Conservation (phyloP, 768 basidiomycete species). For the Macrolepiota fuliginosa region DNA sequence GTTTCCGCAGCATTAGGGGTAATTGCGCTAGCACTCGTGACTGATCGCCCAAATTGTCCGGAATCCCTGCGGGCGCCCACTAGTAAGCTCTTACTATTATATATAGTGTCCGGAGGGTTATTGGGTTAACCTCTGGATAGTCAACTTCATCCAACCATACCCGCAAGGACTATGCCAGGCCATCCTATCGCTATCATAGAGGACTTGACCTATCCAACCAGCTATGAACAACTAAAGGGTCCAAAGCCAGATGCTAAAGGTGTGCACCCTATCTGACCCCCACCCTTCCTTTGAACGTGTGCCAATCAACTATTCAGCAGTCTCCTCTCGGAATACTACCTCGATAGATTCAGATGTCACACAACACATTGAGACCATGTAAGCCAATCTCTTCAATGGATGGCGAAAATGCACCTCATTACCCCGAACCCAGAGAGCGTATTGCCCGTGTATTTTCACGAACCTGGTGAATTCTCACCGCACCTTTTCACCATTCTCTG, state of each 20-base stretch:
- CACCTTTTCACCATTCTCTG: no score
- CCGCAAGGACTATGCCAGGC: background rate
- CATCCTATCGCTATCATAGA: background rate
- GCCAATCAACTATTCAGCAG: background rate
- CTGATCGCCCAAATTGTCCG: background rate
- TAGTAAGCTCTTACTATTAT: background rate
- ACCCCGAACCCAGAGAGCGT: conserved; percentile 1
- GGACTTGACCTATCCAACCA: background rate
- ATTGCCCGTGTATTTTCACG: conserved; percentile 8
- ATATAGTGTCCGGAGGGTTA: background rate
- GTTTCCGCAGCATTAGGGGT: background rate
- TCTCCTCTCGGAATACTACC: background rate
- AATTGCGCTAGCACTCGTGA: background rate
- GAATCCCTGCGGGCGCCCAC: background rate
- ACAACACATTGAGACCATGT: conserved; percentile 8
- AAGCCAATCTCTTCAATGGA: background rate
- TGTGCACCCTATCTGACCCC: background rate
- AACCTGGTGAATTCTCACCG: background rate
- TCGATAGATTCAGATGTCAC: background rate
- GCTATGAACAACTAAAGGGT: background rate
- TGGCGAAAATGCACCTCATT: background rate
- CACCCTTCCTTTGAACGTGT: background rate
- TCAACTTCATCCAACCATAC: background rate
- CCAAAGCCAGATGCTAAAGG: background rate
- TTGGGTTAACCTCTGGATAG: background rate